phyloP scores from a whole-genome alignment of 768 basidiomycete species.

The Mycena venus region DNA sequence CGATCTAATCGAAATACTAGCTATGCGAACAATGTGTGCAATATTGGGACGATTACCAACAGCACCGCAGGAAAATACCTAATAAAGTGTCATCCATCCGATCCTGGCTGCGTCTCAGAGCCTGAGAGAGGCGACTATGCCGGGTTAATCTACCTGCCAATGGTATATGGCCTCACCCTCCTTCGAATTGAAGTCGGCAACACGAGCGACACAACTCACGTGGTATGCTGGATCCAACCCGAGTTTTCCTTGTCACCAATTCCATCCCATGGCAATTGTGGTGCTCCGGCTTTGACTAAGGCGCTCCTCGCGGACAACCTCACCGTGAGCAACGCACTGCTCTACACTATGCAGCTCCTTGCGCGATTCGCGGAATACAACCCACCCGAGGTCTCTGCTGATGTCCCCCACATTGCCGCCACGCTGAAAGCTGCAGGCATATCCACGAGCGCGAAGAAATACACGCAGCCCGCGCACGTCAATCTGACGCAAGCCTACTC shows the following conservation, averaged over 20 bases:
- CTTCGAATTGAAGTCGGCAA: constrained; percentile 17
- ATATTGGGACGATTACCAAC: constrained; percentile 12
- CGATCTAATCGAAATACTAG: neutral
- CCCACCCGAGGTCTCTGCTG: neutral
- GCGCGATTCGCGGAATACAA: too few relatives aligned
- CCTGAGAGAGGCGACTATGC: neutral
- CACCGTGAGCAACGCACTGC: neutral
- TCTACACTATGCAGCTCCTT: constrained; percentile 11
- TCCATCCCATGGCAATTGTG: too few relatives aligned
- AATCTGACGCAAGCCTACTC: neutral
- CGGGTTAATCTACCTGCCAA: constrained; percentile 25
- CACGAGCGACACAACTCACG: constrained; percentile 3
- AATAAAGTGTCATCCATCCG: neutral
- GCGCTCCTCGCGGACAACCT: constrained; percentile 3
- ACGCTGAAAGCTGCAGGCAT: constrained; percentile 17
- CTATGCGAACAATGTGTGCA: constrained; percentile 15
- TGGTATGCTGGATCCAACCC: constrained; percentile 9
- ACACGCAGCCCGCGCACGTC: constrained; percentile 6
- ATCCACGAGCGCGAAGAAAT: neutral
- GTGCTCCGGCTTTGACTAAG: neutral
- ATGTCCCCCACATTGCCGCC: neutral
- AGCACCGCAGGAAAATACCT: constrained; percentile 19
- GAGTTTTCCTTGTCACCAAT: too few relatives aligned
- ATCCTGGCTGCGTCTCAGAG: constrained; percentile 15
- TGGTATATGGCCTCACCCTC: neutral